Evolutionary conservation across 169 alveolate genomes (phyloP), one percentile per base, ranked within the genome.

Genomic region (Plasmodium knowlesi): DNA sequence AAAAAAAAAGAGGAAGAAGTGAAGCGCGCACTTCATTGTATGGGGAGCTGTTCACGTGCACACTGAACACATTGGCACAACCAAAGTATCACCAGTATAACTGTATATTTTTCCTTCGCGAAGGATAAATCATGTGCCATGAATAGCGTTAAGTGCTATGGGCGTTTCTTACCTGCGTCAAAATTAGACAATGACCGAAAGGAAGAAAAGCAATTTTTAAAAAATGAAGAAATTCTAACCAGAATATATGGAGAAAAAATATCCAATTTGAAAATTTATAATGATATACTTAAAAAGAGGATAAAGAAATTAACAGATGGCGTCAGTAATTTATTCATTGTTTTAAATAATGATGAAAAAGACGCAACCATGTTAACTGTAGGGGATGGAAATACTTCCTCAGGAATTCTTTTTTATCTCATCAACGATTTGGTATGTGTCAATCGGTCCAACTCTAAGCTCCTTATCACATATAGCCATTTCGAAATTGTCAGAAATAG

Each of bases 261-360:
- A 4, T 84, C 93, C 78, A 71, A 84, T 74, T 46, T 84, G 84
- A 34, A 84, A 50, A 84, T 84, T 84, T 84, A 84, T 53, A 84
- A 84, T 73, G 93, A 57, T 16, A 34, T 72, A 72, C 61, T 84
- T 46, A 71, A 84, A 37, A 43, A 73, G 78, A 25, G 84, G 78
- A 73, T 84, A 22, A 84, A 43, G n/a, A 39, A 84, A 28, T 72
- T 73, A 34, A 46, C 84, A 46, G 80, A 71, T 41, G 84, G 93
- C 1, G 37, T 73, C 9, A 84, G 14, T 73, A 73, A 43, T 14
- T 84, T 84, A 46, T 41, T 84, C n/a, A 73, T 84, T 50, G n/a
- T 84, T 30, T 22, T 84, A 14, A 53, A 19, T 37, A 84, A 84
- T 43, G 39, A 84, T 22, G 53, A 84, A 32, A 73, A 73, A 8